Evolutionary conservation across 164 flowering plant species (phyloP).

Genomic region (Taxillus chinensis): DNA sequence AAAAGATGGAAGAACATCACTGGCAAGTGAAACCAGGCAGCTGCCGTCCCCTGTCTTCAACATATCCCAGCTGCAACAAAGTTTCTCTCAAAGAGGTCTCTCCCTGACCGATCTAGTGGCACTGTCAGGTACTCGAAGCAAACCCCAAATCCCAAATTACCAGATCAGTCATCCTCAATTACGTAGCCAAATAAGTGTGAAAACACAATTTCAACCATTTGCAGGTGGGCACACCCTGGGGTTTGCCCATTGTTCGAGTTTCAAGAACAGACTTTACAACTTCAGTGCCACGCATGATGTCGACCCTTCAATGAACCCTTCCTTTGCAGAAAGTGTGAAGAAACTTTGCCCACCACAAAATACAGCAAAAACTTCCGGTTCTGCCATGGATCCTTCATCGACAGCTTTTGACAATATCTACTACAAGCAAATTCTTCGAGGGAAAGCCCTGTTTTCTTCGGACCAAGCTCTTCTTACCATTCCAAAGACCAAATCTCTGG

Average conservation of each 20-base stretch:
- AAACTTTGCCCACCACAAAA: conserved; percentile 25
- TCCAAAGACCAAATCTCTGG: conserved; percentile 30
- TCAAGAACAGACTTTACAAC: conserved; percentile 36
- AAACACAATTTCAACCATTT: background rate
- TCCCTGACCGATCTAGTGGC: background rate
- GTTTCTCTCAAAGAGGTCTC: conserved; percentile 3
- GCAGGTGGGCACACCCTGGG: conserved; percentile 51
- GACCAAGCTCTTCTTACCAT: conserved; percentile 37
- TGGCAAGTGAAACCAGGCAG: conserved; percentile 21
- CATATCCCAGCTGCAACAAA: background rate
- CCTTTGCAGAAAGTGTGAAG: conserved; percentile 30
- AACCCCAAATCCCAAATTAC: background rate
- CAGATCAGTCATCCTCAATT: background rate
- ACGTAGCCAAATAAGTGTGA: background rate
- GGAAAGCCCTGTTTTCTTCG: conserved; percentile 33
- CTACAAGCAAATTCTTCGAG: conserved; percentile 35
- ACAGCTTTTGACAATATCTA: conserved; percentile 42
- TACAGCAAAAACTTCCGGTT: conserved; percentile 33
- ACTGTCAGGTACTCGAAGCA: conserved; percentile 1
- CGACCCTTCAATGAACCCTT: conserved; percentile 34
- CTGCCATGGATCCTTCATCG: conserved; percentile 39
- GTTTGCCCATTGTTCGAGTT: conserved; percentile 48
- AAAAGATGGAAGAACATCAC: conserved; percentile 18
- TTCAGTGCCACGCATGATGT: conserved; percentile 33
- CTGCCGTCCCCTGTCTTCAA: conserved; percentile 4